Conservation (phyloP, 148 eudicot species). For the Rhododendron simsii region DNA sequence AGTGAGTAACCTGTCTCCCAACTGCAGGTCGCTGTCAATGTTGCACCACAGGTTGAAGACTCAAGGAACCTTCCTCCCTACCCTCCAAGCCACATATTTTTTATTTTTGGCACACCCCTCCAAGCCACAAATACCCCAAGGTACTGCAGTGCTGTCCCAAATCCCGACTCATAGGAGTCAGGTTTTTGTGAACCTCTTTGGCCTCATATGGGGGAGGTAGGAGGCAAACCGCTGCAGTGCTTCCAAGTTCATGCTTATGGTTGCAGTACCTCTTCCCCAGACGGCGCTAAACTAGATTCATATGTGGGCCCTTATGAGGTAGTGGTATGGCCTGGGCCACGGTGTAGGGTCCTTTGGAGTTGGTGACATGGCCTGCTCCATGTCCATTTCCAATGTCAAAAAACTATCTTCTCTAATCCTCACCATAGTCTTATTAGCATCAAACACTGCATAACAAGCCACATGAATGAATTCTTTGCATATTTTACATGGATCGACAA, state of each 20-base stretch:
- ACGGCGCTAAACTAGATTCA: neutral
- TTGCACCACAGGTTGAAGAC: neutral
- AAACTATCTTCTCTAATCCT: neutral
- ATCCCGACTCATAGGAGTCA: neutral
- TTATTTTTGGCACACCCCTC: too few relatives aligned
- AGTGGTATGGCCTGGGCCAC: neutral
- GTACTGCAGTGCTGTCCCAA: neutral
- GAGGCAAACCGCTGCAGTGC: neutral
- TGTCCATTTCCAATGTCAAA: neutral
- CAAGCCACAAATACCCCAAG: neutral
- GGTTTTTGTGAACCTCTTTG: neutral
- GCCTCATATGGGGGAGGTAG: neutral
- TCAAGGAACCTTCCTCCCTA: neutral
- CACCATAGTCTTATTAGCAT: neutral
- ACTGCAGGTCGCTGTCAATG: neutral
- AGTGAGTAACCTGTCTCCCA: neutral
- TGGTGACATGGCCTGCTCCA: neutral
- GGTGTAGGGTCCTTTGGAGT: neutral
- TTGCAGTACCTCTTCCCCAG: neutral
- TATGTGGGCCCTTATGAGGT: neutral
- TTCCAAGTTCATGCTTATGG: neutral
- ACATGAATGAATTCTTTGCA: neutral
- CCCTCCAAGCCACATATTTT: neutral
- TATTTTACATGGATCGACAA: neutral
- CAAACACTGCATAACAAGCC: neutral